Conservation (phyloP, 306 rosid genomes). For the peach (Prunus persica) region DNA sequence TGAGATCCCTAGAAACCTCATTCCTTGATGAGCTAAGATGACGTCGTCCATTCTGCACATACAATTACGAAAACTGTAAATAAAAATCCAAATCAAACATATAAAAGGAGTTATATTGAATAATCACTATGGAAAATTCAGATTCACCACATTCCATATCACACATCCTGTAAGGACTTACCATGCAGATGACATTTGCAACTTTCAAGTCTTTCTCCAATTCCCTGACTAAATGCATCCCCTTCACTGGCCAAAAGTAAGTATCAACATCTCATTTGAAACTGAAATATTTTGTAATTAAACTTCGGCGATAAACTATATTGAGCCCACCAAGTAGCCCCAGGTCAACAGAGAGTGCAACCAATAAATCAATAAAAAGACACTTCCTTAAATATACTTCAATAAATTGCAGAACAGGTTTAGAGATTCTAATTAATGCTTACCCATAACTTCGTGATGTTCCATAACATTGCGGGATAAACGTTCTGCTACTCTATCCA, state of each 20-base stretch:
- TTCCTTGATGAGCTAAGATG: slow-evolving; percentile 82
- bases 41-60: slow-evolving; percentile 92
- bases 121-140: slow-evolving; percentile 13
- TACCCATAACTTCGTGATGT: slow-evolving; percentile 99
- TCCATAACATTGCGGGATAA: slow-evolving; percentile 93
- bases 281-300: slow-evolving; percentile 12
- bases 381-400: slow-evolving; percentile 5
- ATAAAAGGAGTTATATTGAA: slow-evolving; percentile 1
- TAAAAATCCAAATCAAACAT: slow-evolving; percentile 23
- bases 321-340: neutral
- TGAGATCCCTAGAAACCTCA: slow-evolving; percentile 97
- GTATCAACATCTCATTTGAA: slow-evolving; percentile 53
- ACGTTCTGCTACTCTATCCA: slow-evolving; percentile 86
- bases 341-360: neutral
- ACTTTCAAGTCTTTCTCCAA: slow-evolving; percentile 92
- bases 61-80: slow-evolving; percentile 23
- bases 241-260: slow-evolving; percentile 99
- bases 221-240: slow-evolving; percentile 99
- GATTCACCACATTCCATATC: slow-evolving; percentile 11
- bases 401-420: neutral
- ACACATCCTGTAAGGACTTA: slow-evolving; percentile 36
- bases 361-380: neutral
- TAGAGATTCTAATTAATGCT: slow-evolving; percentile 27
- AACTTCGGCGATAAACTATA: slow-evolving; percentile 1
- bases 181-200: slow-evolving; percentile 98